These are phyloP conservation scores for Pterula multifida DNA, from an alignment of 1,284 basidiomycete species.

Conservation along the genomic window DNA sequence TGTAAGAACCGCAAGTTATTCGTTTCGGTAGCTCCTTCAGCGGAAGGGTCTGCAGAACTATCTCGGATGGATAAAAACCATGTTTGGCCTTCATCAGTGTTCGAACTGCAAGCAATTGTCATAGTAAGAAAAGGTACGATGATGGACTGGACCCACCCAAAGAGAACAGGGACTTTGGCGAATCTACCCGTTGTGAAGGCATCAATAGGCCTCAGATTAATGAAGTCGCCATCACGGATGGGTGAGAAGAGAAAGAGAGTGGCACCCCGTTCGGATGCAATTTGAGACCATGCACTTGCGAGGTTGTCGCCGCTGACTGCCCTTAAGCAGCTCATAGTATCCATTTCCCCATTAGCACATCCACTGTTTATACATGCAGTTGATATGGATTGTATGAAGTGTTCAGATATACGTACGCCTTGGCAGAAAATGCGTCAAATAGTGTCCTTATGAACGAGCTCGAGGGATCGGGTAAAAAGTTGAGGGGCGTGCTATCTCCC, in stretches of 20 bases:
- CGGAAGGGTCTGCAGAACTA: slow-evolving; percentile 20
- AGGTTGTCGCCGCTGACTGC: slow-evolving; percentile 14
- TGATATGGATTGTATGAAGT: neutral
- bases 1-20: slow-evolving; percentile 24
- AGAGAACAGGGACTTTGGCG: slow-evolving; percentile 21
- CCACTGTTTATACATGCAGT: slow-evolving; percentile 12
- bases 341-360: slow-evolving; percentile 12
- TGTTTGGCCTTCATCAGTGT: slow-evolving; percentile 22
- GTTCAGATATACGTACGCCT: slow-evolving; percentile 19
- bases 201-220: slow-evolving; percentile 19
- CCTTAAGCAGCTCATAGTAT: slow-evolving; percentile 19
- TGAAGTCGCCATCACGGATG: slow-evolving; percentile 19
- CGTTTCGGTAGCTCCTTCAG: slow-evolving; percentile 19
- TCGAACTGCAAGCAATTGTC: too few species aligned
- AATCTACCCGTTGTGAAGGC: slow-evolving; percentile 20
- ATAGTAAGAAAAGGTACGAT: too few species aligned
- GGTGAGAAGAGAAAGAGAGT: slow-evolving; percentile 22
- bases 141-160: slow-evolving; percentile 18
- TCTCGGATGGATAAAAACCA: slow-evolving; percentile 14
- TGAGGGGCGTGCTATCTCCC: slow-evolving; percentile 25
- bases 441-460: slow-evolving; percentile 18
- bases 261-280: slow-evolving; percentile 15
- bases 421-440: slow-evolving; percentile 17
- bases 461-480: slow-evolving; percentile 17
- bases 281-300: slow-evolving; percentile 16